Base-by-base conservation (phyloP, 768 basidiomycete genomes). In the Serendipita sp. region DNA sequence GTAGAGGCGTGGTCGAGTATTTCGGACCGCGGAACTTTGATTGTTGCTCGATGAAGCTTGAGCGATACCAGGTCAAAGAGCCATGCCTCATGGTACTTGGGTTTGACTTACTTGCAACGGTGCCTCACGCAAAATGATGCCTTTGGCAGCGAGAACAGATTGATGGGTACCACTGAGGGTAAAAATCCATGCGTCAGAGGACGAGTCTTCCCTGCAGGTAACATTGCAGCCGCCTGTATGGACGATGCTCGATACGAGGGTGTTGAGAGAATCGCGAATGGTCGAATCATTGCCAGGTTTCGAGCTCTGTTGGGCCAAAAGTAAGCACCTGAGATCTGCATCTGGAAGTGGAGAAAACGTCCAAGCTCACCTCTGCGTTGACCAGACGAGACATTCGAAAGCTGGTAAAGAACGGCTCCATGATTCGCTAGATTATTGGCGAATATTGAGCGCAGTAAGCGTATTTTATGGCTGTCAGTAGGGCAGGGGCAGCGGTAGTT, bases 1-100 rank as follows among this genome's bases (percentile, higher is more conserved):
- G 85, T 85, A 68, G 85, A 81, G 64, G 84, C 85, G 63, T 85
- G 84, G 74, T 96, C 92, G 60, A 98, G 85, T 66, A 97, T 89
- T 73, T 97, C 94, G 34, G 90, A 89, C 70, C 93, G 88, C 34
- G 92, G 83, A 30, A 95, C 90, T 72, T 89, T 90, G 78, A 98
- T 90, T 63, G 86, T 80, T 48, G 87, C 81, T 67, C 89, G 88
- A 73, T 64, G 69, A 47, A 72, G 69, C 63, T 38, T 38, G 35
- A 41, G 10, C 67, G 68, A 47, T 62, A 45, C 63, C 13, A 41
- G 45, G 63, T 66, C 64, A 63, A 66, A 68, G 67, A 34, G 65
- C 54, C 66, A 63, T 71, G 48, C 24, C 35, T 16, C 70, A 35
- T 65, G 67, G 64, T 66, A 68, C 68, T 34, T 66, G 66, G 3